phyloP scores from a whole-genome alignment of 305 asterid genomes.

The Solanum hybrid region DNA sequence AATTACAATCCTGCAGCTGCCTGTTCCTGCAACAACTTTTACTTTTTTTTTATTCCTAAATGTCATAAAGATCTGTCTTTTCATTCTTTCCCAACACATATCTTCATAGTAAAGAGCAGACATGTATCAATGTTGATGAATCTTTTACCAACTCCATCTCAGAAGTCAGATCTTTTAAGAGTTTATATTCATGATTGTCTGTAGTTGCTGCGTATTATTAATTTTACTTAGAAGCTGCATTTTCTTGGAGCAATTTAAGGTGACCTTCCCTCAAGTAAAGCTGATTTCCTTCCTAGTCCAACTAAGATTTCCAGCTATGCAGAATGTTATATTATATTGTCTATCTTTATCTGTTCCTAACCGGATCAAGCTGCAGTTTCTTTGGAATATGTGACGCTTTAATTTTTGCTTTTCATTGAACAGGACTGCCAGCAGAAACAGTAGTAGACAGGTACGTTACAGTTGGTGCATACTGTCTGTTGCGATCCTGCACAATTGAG shows the following conservation, averaged over 20 bases:
- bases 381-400: neutral
- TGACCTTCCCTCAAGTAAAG: neutral
- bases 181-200: neutral
- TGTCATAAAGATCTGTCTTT: neutral
- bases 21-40: neutral
- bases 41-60: neutral
- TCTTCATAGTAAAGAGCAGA: neutral
- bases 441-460: constrained; percentile 77
- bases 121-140: neutral
- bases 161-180: neutral
- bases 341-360: neutral
- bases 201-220: neutral
- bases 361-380: neutral
- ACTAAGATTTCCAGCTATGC: neutral
- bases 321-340: neutral
- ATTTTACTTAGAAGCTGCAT: neutral
- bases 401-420: neutral
- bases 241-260: neutral
- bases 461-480: constrained; percentile 71
- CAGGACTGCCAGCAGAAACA: constrained; percentile 92
- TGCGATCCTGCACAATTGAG: constrained; percentile 85
- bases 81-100: neutral
- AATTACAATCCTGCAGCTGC: neutral
- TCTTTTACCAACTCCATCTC: neutral
- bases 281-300: neutral